Evolutionary conservation across 805 yeast genomes (phyloP), one percentile per base, ranked within the genome.

Genomic region (Suhomyces prunicola): DNA sequence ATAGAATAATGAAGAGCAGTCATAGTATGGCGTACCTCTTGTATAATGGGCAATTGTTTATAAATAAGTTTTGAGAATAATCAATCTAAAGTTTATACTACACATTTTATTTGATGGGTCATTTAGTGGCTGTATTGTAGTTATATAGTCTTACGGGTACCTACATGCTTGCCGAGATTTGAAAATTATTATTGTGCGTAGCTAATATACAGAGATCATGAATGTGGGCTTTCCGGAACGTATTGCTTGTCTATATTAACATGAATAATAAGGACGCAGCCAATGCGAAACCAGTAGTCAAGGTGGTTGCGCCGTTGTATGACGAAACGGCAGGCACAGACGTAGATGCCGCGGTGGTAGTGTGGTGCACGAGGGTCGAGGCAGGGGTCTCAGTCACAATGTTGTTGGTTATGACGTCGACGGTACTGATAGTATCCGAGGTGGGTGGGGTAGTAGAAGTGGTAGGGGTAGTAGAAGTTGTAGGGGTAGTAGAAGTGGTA

Each of bases 331-430:
- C 48, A 7, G 55, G 46, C 17, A 55, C 52, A 10, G 60, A 55
- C 17, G 56, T 35, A 33, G 36, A 6, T 12, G 57, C 50, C 2
- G 57, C 52, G 19, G 57, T 31, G 13, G 58, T 49, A 4, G 56
- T 51, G 12, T 51, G 40, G 15, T 29, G 47, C 39, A 31, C 50
- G 22, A 60, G 44, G 24, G 65, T 52, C 17, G 67, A 45, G 7
- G 59, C 41, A 26, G 67, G 60, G 15, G 71, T 57, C 54, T 73
- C 67, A 19, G 79, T 75, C 12, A 67, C 57, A 45, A 75, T 74
- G 60, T 72, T 72, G 59, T 71, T 63, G 26, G 78, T 71, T 50
- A 75, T 74, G n/a, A 74, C 80, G 55, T 75, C 67, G 44, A 74
- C 61, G 15, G 50, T 47, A 23, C 29, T 29, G 4, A 17, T 36